Evolutionary conservation across 768 basidiomycete species (phyloP).

Genomic region (Kwoniella europaea): DNA sequence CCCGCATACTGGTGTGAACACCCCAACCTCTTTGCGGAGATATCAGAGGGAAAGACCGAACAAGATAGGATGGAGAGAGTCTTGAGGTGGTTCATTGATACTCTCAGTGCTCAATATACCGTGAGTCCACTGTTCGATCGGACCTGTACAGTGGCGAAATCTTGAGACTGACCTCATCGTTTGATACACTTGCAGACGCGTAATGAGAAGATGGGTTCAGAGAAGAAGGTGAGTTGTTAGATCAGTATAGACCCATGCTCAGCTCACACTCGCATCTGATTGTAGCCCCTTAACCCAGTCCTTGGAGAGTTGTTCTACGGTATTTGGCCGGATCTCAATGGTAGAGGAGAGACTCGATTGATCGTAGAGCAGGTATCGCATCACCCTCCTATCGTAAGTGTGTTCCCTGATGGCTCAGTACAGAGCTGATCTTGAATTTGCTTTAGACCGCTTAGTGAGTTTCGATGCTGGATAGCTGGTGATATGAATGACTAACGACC

Average conservation of each 20-base stretch:
- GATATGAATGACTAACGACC: background rate
- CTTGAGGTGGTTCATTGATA: slow-evolving; percentile 96
- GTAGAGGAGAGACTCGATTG: slow-evolving; percentile 78
- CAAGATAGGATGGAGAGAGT: slow-evolving; percentile 79
- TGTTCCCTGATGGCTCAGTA: no score
- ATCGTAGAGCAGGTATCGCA: slow-evolving; percentile 96
- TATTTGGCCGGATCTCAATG: slow-evolving; percentile 74
- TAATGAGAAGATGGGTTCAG: slow-evolving; percentile 93
- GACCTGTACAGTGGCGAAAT: background rate
- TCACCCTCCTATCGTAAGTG: slow-evolving; percentile 65
- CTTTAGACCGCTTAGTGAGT: slow-evolving; percentile 56
- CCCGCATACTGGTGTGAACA: slow-evolving; percentile 98
- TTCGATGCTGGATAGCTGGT: background rate
- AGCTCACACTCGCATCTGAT: background rate
- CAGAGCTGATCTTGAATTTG: slow-evolving; percentile 14
- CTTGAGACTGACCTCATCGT: background rate
- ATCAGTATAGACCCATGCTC: no score
- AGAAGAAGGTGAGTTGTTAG: slow-evolving; percentile 78
- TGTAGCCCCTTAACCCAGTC: slow-evolving; percentile 90
- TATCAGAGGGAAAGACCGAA: slow-evolving; percentile 74
- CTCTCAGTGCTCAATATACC: slow-evolving; percentile 82
- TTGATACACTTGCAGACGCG: slow-evolving; percentile 65
- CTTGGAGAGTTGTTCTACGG: slow-evolving; percentile 89
- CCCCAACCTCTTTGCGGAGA: slow-evolving; percentile 83
- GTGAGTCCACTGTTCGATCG: slow-evolving; percentile 39